phyloP scores from a whole-genome alignment of 495 filamentous ascomycete species.

The Penicillium malachiteum region DNA sequence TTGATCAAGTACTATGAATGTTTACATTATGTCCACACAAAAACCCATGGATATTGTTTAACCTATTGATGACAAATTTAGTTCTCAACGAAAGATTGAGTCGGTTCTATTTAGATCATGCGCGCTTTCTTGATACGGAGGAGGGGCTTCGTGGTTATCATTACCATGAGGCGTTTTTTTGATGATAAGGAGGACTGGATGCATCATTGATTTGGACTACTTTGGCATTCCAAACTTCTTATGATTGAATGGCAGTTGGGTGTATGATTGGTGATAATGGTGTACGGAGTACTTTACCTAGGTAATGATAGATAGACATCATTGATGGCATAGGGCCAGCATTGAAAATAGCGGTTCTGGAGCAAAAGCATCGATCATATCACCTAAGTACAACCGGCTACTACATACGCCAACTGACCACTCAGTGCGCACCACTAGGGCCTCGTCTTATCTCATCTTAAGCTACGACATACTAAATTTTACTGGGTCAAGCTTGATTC shows the following conservation, averaged over 20 bases:
- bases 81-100: conserved; percentile 3
- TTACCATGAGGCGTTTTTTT: conserved; percentile 4
- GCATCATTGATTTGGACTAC: not conserved
- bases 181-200: conserved; percentile 3
- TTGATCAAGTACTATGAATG: no score
- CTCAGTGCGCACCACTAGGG: no score
- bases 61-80: not conserved
- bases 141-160: conserved; percentile 1
- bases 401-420: no score
- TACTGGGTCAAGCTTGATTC: not conserved
- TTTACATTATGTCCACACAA: conserved; percentile 3
- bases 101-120: conserved; percentile 1
- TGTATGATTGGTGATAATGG: no score
- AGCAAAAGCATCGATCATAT: no score
- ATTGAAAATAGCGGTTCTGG: no score
- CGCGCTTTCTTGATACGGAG: not conserved
- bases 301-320: no score
- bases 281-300: no score
- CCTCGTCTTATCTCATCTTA: not conserved
- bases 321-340: no score
- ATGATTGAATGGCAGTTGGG: no score
- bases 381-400: no score
- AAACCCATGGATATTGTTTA: not conserved
- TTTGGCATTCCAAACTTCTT: no score
- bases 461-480: not conserved